A percentile compares a stretch with the other conserved stretches of the same genome.
Conservation (phyloP, 345 rosid genomes). For the Hirschfeldia incana region DNA sequence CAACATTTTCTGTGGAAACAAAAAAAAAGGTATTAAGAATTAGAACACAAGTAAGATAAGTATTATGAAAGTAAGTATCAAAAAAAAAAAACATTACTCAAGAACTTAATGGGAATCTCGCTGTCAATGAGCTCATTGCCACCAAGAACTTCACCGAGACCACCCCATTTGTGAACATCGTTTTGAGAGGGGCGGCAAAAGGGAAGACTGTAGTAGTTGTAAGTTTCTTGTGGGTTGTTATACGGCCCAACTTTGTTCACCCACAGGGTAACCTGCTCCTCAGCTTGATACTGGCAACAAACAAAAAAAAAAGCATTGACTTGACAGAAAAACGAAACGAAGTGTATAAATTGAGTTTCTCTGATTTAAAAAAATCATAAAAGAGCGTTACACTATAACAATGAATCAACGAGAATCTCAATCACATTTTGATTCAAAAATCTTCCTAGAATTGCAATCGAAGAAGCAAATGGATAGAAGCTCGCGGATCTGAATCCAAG, state of each 20-base stretch:
- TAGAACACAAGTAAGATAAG: background rate
- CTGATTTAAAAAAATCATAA: too few species aligned
- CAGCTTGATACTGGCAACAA: slow-evolving; percentile 69
- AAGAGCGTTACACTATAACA: too few species aligned
- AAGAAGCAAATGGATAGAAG: slow-evolving; percentile 5
- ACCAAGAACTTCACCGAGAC: slow-evolving; percentile 99
- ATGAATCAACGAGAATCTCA: background rate
- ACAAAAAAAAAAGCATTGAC: slow-evolving; percentile 22
- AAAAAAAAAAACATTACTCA: slow-evolving; percentile 54
- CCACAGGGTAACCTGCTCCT: slow-evolving; percentile 91
- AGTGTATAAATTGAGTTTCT: background rate
- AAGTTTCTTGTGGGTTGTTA: slow-evolving; percentile 98
- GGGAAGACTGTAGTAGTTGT: slow-evolving; percentile 98
- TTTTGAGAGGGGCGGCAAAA: slow-evolving; percentile 70
- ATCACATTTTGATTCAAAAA: background rate
- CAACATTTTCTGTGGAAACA: slow-evolving; percentile 56
- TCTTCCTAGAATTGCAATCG: background rate
- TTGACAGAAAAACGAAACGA: background rate
- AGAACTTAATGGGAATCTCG: slow-evolving; percentile 73
- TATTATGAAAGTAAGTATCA: too few species aligned
- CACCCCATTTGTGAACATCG: slow-evolving; percentile 97
- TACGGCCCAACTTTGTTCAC: slow-evolving; percentile 99
- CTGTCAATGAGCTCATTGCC: slow-evolving; percentile 99
- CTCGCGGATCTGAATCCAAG: slow-evolving; percentile 15
- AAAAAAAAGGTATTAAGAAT: background rate